phyloP scores from a whole-genome alignment of 768 basidiomycete genomes.

The Plicaturopsis crispa region DNA sequence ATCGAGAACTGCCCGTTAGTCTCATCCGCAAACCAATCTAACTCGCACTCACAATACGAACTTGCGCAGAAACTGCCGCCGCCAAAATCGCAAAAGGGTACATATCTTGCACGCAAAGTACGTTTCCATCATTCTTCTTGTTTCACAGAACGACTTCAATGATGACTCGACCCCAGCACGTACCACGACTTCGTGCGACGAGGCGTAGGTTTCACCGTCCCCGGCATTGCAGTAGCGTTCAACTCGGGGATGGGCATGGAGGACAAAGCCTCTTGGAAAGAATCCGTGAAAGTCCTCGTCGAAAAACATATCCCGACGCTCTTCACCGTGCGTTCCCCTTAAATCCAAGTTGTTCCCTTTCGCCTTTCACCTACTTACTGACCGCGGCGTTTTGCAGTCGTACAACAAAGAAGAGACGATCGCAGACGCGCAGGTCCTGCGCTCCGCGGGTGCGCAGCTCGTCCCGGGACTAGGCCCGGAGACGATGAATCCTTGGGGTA shows the following conservation, averaged over 20 bases:
- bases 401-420: conserved; percentile 24
- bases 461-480: conserved; percentile 17
- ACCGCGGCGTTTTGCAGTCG: conserved; percentile 13
- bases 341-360: background rate
- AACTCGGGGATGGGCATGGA: conserved; percentile 24
- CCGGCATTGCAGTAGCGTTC: conserved; percentile 29
- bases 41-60: background rate
- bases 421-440: conserved; percentile 17
- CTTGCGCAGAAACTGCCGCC: conserved; percentile 3
- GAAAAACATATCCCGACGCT: conserved; percentile 20
- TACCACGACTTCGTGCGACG: conserved; percentile 21
- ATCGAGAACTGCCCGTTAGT: conserved; percentile 26
- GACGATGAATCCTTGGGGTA: conserved; percentile 25
- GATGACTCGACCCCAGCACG: conserved; percentile 11
- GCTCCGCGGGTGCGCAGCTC: conserved; percentile 15
- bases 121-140: background rate
- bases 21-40: background rate
- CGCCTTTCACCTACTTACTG: background rate
- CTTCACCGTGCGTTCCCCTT: conserved; percentile 21
- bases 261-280: conserved; percentile 14
- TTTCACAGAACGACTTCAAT: background rate
- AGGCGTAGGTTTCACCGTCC: conserved; percentile 13
- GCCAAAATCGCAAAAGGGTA: conserved; percentile 6
- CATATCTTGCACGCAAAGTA: conserved; percentile 6
- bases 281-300: conserved; percentile 18